Evolutionary conservation across 805 yeast species (phyloP), one percentile per base, ranked within the genome.

Genomic region (Sugiyamaella lignohabitans): DNA sequence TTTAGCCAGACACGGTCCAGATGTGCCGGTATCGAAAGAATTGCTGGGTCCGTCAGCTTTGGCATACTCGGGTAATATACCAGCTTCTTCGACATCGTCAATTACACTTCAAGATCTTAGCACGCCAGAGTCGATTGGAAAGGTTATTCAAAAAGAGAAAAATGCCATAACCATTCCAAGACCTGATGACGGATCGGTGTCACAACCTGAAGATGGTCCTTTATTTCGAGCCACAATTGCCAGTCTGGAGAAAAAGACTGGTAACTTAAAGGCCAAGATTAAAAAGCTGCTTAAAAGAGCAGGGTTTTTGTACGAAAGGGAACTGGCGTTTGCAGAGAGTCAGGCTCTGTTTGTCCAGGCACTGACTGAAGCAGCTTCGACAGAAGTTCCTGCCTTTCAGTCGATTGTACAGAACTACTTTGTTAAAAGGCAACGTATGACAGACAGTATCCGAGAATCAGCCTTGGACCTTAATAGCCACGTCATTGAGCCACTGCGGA

Each of bases 191-290:
- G 60, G 58, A 21, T 58, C 57, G 24, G 48, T 46, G 6, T 54
- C 61, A n/a, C 67, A 64, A 46, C 66, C 68, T 4, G 74, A 69
- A 44, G 74, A 70, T 42, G 74, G 74, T 5, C 74, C 74, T 2
- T 58, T 67, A 19, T 70, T 70, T 54, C 58, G 74, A 17, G 69
- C 72, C 18, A 63, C 72, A 3, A 55, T 70, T 14, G 58, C 64
- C 11, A 49, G 58, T 5, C 58, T 70, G 53, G 74, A 70, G 50
- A 63, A 66, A 39, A 58, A 59, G 42, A 59, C 69, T 1, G 59
- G 62, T 5, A 48, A 53, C 21, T 50, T 68, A 42, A 68, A 69
- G 41, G 49, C 59, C 20, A 54, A 58, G 22, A 54, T 64, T 34
- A 70, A 70, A 51, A 59, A 54, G 46, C 53, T 70, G 3, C 57